Evolutionary conservation across 129 eudicot genomes (phyloP).

Genomic region (Saussurea involucrata): DNA sequence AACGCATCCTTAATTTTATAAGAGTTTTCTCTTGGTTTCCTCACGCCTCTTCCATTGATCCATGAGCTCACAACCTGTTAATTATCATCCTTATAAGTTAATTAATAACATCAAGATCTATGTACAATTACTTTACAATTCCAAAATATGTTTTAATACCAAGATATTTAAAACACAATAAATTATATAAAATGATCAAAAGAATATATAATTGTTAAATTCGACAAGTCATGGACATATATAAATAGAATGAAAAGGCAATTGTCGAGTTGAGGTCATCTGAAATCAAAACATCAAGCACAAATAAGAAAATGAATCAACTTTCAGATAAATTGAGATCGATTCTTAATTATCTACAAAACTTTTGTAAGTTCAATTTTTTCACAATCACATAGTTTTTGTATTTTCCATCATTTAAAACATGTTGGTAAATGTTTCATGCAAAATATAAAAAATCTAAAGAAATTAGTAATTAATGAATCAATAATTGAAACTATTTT

Average conservation of each 20-base stretch:
- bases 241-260: not conserved
- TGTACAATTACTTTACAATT: not conserved
- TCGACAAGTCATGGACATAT: not conserved
- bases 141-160: not conserved
- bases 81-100: not conserved
- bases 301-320: not conserved
- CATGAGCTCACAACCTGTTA: no score
- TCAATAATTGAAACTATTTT: not conserved
- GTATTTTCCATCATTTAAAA: not conserved
- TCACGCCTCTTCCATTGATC: no score
- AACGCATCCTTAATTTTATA: no score
- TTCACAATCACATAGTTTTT: not conserved
- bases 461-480: not conserved
- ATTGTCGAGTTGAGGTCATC: not conserved
- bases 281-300: not conserved
- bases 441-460: not conserved
- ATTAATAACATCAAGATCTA: not conserved
- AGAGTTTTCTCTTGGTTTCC: no score
- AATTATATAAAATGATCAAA: not conserved
- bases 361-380: not conserved
- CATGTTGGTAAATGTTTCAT: not conserved
- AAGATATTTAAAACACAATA: no score
- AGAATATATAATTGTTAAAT: not conserved
- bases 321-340: not conserved
- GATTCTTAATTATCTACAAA: not conserved